Evolutionary conservation across 805 yeast species (phyloP).

Genomic region (Yamadazyma phyllophila): DNA sequence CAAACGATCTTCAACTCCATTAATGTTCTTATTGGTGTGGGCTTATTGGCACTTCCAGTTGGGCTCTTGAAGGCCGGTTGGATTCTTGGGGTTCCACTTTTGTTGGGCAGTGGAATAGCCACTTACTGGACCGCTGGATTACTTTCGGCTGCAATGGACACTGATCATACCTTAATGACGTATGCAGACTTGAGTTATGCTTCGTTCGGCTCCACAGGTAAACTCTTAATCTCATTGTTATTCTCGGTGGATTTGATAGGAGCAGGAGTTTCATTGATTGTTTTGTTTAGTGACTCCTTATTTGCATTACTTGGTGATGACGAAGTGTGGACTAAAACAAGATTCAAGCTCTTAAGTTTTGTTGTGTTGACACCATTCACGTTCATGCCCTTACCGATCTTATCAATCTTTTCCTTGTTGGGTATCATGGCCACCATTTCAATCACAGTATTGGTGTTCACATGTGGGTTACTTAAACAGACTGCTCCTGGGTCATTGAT

Average conservation of each 20-base stretch:
- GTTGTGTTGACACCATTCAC: slow-evolving; percentile 77
- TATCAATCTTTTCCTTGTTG: slow-evolving; percentile 46
- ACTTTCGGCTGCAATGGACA: slow-evolving; percentile 71
- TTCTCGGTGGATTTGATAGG: slow-evolving; percentile 79
- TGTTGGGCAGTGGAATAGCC: slow-evolving; percentile 58
- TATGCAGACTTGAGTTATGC: slow-evolving; percentile 87
- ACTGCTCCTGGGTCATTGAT: slow-evolving; percentile 73
- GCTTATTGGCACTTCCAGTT: slow-evolving; percentile 62
- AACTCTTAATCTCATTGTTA: slow-evolving; percentile 67
- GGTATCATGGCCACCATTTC: slow-evolving; percentile 35
- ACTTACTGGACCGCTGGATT: slow-evolving; percentile 79
- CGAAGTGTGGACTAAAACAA: slow-evolving; percentile 36
- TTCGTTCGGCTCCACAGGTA: slow-evolving; percentile 76
- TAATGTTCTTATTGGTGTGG: slow-evolving; percentile 67
- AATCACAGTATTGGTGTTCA: slow-evolving; percentile 55
- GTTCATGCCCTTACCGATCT: slow-evolving; percentile 68
- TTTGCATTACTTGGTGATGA: slow-evolving; percentile 55
- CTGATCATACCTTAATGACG: slow-evolving; percentile 76
- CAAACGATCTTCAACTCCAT: slow-evolving; percentile 78
- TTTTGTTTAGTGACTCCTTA: slow-evolving; percentile 82
- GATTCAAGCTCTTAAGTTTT: slow-evolving; percentile 67
- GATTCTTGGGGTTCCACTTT: slow-evolving; percentile 59
- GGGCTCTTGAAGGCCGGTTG: slow-evolving; percentile 66
- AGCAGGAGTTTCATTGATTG: slow-evolving; percentile 76
- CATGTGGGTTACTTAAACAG: slow-evolving; percentile 62